phyloP scores from a whole-genome alignment of 805 yeast species.

The Lachancea sp. region DNA sequence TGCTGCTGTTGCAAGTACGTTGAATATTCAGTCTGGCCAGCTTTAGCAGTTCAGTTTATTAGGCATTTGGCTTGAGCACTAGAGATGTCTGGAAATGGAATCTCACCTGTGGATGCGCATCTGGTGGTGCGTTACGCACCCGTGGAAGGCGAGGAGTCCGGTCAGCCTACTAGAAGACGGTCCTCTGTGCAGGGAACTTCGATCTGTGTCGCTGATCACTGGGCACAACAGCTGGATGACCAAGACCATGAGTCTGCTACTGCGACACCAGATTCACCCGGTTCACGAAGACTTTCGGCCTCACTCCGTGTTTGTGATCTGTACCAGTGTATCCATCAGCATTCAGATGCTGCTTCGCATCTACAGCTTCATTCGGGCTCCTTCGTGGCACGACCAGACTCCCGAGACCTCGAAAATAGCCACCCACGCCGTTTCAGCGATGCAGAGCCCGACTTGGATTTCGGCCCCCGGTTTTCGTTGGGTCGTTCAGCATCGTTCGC shows the following conservation, averaged over 20 bases:
- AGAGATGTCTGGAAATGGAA: constrained; percentile 3
- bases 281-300: constrained; percentile 10
- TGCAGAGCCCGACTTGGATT: neutral
- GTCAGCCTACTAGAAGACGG: neutral
- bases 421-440: constrained; percentile 3
- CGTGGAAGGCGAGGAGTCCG: neutral
- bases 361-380: constrained; percentile 1
- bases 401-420: no score
- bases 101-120: constrained; percentile 10
- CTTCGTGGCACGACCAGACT: constrained; percentile 3
- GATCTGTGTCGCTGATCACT: constrained; percentile 8
- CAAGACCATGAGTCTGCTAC: neutral
- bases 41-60: no score
- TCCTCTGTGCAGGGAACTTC: constrained; percentile 7
- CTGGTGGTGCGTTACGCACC: constrained; percentile 9
- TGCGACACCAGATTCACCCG: neutral
- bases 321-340: constrained; percentile 16
- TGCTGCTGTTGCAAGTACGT: no score
- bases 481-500: constrained; percentile 11
- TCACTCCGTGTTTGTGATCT: constrained; percentile 15
- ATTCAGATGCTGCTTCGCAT: neutral
- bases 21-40: no score
- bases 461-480: neutral
- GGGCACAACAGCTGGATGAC: neutral
- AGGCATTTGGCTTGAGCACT: neutral